Evolutionary conservation across 495 filamentous ascomycete genomes (phyloP), one percentile per base, ranked within the genome.

Genomic region (Penicillium canescens): DNA sequence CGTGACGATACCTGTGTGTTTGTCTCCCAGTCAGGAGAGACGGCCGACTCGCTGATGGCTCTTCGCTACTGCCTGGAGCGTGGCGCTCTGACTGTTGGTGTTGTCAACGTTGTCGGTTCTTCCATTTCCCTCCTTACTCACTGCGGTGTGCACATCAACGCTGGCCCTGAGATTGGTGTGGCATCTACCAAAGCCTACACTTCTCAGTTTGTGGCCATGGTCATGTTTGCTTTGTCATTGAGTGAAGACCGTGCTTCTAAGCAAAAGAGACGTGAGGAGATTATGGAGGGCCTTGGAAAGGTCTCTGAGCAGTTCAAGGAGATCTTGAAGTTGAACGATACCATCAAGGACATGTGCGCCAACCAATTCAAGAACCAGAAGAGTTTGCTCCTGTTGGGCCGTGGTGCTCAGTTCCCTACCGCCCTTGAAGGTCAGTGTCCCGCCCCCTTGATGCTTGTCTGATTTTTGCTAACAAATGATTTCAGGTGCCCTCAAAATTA

Each of bases 71-170:
- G 94, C 75, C 78, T 98, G 60, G 94, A 98, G 76, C 90, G 94
- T 50, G 94, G 94, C 54, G 94, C 94, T 12, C 79, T 98, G 70
- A 98, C 94, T 34, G 94, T 98, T 52, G 94, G 94, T 77, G 89
- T 97, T 63, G 94, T 98, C 66, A 98, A 98, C 75, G 90, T 94
- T 56, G 94, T 98, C 52, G 94, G 94, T 42, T 98, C 94, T 20
- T 96, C 92, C 49, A 98, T 98, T 72, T 98, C 94, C 9, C 87
- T 98, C 50, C 84, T 98, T 44, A 98, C 95, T 33, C 94, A 98
- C 83, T 98, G 94, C 64, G 94, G 94, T 89, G 94, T 98, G 37
- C 94, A 98, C 80, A 96, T 98, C 75, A 98, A 98, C 72, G 94
- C 94, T 53, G 94, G 94, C 14, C 94, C 94, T 45, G 94, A 98